Base-by-base conservation (phyloP, 2,329 filamentous ascomycete species). In the Basipetospora chlamydospora region DNA sequence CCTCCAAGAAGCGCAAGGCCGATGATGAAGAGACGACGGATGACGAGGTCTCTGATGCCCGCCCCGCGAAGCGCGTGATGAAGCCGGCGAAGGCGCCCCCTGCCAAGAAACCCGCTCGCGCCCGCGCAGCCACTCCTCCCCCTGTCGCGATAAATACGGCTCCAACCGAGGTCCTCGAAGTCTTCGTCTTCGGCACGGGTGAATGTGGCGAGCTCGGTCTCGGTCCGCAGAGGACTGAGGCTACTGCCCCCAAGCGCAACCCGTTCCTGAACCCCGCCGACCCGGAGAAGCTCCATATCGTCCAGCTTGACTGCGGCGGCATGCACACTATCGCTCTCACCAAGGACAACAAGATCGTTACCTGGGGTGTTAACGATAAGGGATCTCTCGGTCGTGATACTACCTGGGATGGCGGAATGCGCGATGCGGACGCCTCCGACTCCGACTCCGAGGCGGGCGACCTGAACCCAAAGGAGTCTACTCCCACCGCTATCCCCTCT, bases 321-420 rank as follows among this genome's bases (percentile, higher is more conserved):
- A 88, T 92, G 82, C 84, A 92, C 57, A 76, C 69, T 36, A 64
- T 80, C 43, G 82, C 78, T 3, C 60, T 90, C 36, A 88, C 84
- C 34, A 70, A 77, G 45, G 78, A 88, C 55, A 84, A 86, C 63
- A 77, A 77, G 58, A 80, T 92, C 46, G 61, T 85, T 36, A 86
- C 81, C 21, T 92, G 84, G 84, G 84, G 84, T 37, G 83, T 90
- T 46, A 90, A 90, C 52, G 84, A 92, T 50, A 77, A 86, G 50
- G 80, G 80, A 43, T 81, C 84, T 7, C 68, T 92, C 26, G 84
- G 84, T 28, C 69, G 84, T 49, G 71, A 82, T 50, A 86, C 80
- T 3, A 60, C 60, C 11, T 79, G 76, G 67, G 71, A 78, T 3
- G 78, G 78, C 33, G 74, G 74, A 13, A 55, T 70, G 25, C 65